phyloP scores from a whole-genome alignment of 2,329 filamentous ascomycete species.

The Neoscytalidium dimidiatum region DNA sequence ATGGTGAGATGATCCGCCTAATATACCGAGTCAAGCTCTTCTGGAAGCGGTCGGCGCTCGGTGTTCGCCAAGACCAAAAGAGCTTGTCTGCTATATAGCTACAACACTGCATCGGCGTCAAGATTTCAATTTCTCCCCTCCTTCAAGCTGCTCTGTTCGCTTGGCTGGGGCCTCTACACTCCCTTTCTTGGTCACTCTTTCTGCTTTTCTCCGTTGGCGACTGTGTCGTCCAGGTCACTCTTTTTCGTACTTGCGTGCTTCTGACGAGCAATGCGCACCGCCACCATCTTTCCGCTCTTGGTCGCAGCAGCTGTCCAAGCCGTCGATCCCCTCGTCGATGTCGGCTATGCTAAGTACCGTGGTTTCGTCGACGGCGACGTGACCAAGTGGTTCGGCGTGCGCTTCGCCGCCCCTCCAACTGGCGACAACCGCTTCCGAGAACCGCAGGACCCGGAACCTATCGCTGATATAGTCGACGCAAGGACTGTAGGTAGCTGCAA shows the following conservation, averaged over 20 bases:
- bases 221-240: background rate
- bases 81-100: background rate
- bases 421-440: constrained; percentile 55
- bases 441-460: constrained; percentile 45
- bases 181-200: background rate
- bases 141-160: background rate
- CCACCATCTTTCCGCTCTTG: background rate
- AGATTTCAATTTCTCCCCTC: background rate
- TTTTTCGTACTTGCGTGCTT: background rate
- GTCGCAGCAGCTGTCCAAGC: constrained; percentile 25
- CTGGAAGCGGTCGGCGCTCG: no score
- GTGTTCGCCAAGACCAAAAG: background rate
- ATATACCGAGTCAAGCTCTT: background rate
- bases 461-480: background rate
- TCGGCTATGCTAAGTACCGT: constrained; percentile 67
- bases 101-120: background rate
- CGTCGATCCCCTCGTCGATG: constrained; percentile 53
- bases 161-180: background rate
- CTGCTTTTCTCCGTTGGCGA: background rate
- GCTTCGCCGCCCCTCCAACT: constrained; percentile 56
- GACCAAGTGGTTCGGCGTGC: constrained; percentile 69
- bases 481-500: background rate
- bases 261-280: background rate
- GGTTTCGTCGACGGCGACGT: constrained; percentile 61
- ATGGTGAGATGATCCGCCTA: background rate